Percentiles rank a stretch among this genome's conserved stretches.
These are phyloP conservation scores for Phaffomyces thermotolerans DNA, from an alignment of 805 yeast species.

Conservation along the genomic window DNA sequence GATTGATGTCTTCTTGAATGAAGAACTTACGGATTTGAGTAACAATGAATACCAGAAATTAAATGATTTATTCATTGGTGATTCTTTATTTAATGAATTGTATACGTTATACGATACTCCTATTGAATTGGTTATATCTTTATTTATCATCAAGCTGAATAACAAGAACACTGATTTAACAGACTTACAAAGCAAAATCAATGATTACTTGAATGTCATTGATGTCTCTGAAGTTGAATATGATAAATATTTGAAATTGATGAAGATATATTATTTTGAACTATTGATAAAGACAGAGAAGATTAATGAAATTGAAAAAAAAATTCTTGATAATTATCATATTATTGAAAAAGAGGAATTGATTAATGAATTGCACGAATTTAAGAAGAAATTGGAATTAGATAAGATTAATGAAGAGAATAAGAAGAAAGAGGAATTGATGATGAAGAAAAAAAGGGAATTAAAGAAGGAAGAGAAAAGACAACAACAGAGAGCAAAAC, in stretches of 20 bases:
- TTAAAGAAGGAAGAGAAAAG: slow-evolving; percentile 7
- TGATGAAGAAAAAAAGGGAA: slow-evolving; percentile 6
- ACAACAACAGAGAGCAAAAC: slow-evolving; percentile 8
- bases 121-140: slow-evolving; percentile 17
- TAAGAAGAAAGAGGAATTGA: slow-evolving; percentile 10
- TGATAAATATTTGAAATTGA: slow-evolving; percentile 12
- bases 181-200: slow-evolving; percentile 15
- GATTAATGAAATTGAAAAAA: slow-evolving; percentile 17
- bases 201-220: slow-evolving; percentile 15
- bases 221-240: neutral
- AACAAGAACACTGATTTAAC: slow-evolving; percentile 12
- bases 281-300: slow-evolving; percentile 15
- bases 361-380: slow-evolving; percentile 8
- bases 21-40: slow-evolving; percentile 1
- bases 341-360: slow-evolving; percentile 11
- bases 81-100: slow-evolving; percentile 13
- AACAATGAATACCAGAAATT: slow-evolving; percentile 2
- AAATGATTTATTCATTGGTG: slow-evolving; percentile 5
- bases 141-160: slow-evolving; percentile 20
- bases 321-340: slow-evolving; percentile 15
- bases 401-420: slow-evolving; percentile 7
- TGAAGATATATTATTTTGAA: slow-evolving; percentile 20
- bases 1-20: slow-evolving; percentile 20
- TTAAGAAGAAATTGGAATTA: slow-evolving; percentile 9
- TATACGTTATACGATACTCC: slow-evolving; percentile 7